These are phyloP conservation scores for Verticillium albo-atrum DNA, from an alignment of 2,329 filamentous ascomycete species.

Conservation along the genomic window DNA sequence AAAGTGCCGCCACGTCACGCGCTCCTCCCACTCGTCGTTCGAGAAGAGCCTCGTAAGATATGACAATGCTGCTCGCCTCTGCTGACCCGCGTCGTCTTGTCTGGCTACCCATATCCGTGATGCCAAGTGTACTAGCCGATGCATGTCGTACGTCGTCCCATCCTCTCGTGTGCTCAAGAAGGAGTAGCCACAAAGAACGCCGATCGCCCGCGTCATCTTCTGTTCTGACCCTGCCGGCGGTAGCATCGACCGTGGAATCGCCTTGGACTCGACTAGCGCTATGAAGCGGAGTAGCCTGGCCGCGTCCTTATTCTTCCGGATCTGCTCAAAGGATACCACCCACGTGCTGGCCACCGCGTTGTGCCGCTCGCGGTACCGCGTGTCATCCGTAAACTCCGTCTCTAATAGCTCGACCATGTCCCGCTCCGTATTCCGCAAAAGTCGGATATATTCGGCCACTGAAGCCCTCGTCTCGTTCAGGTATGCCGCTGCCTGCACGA, in stretches of 20 bases:
- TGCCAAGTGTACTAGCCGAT: neutral
- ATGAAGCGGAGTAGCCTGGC: slow-evolving; percentile 14
- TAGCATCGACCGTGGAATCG: neutral
- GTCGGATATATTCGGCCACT: slow-evolving; percentile 8
- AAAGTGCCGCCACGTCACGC: no score
- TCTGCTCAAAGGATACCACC: slow-evolving; percentile 12
- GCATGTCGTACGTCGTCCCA: neutral
- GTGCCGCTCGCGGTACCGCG: slow-evolving; percentile 11
- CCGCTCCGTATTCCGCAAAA: slow-evolving; percentile 7
- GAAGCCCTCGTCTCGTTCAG: slow-evolving; percentile 10
- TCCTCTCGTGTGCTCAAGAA: neutral
- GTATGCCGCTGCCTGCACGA: slow-evolving; percentile 18
- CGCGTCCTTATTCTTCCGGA: slow-evolving; percentile 6
- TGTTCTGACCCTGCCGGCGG: neutral
- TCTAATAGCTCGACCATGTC: slow-evolving; percentile 8
- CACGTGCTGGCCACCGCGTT: slow-evolving; percentile 13
- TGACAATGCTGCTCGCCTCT: no score
- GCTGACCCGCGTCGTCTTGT: no score
- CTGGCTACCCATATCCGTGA: neutral
- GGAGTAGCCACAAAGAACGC: neutral
- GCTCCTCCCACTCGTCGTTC: no score
- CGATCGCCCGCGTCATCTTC: neutral
- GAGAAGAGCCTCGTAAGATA: no score
- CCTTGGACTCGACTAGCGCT: neutral
- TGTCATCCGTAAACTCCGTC: slow-evolving; percentile 3